Base-by-base conservation (phyloP, 176 grass and related monocot genomes). In the Otatea glauca region DNA sequence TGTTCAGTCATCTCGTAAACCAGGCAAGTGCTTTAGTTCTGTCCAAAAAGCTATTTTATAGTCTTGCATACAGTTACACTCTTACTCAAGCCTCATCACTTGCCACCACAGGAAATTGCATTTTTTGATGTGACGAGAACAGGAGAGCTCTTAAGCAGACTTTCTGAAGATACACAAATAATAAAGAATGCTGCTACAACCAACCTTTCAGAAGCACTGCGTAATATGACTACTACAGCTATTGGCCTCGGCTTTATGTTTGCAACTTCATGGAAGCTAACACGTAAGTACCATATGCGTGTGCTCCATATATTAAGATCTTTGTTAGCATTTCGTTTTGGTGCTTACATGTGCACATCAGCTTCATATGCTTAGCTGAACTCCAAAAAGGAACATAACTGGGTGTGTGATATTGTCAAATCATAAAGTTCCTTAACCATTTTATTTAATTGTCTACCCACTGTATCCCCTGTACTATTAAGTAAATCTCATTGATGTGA, bases 101-200 rank as follows among this genome's bases (percentile, higher is more conserved):
- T 87, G n/a, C 56, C 37, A 55, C 70, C 70, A 47, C 82, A 99
- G 96, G 96, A 99, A 76, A 96, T 99, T 89, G 91, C 96, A 44
- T 99, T 99, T 83, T 99, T 93, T 88, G 96, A 99, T 74, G 93
- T 99, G 74, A 99, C 96, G 23, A 83, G 96, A 74, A 96, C 93
- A 64, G 96, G 96, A 83, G 93, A 99, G 86, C 96, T 99, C 44
- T 85, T 99, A 88, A 99, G 96, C 79, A 92, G 93, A 70, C 88
- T 99, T 77, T 99, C 93, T 88, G 96, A 99, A 87, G 96, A 99
- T 85, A 99, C 96, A 66, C 93, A 99, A 81, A 93, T 99, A 75
- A 99, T 96, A 83, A 99, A 99, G 83, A 99, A 99, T 89, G 96
- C 96, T 3, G 96, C 96, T 50, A 99, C 96, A 75, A 99, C 96